Evolutionary conservation across 345 rosid species (phyloP).

Genomic region (Hibiscus syriacus): DNA sequence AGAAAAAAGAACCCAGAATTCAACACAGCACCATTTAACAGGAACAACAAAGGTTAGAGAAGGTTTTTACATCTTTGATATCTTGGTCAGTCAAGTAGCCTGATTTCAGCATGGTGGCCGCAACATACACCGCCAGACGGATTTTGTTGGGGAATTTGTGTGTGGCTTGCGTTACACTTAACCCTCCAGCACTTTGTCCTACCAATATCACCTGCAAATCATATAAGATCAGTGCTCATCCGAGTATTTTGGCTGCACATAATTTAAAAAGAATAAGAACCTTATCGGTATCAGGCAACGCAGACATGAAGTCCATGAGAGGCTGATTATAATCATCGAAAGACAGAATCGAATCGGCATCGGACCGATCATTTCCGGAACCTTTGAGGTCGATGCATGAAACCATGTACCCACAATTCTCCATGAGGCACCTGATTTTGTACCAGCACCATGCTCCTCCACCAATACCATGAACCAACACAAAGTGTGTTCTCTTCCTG

Average conservation of each 20-base stretch:
- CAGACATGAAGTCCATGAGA: slow-evolving; percentile 51
- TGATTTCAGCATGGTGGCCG: slow-evolving; percentile 70
- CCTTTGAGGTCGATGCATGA: slow-evolving; percentile 59
- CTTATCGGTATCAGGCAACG: slow-evolving; percentile 54
- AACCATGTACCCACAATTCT: too few relatives aligned
- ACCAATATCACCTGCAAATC: slow-evolving; percentile 64
- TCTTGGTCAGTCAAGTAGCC: slow-evolving; percentile 58
- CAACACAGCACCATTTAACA: neutral
- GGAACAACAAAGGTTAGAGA: neutral
- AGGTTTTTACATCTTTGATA: slow-evolving; percentile 48
- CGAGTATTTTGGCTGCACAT: neutral
- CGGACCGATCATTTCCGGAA: slow-evolving; percentile 49
- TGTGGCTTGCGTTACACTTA: too few relatives aligned
- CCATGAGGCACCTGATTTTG: too few relatives aligned
- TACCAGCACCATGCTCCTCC: too few relatives aligned
- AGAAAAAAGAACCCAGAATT: neutral
- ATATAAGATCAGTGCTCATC: too few relatives aligned
- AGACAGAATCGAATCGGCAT: slow-evolving; percentile 38
- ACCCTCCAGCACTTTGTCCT: slow-evolving; percentile 96
- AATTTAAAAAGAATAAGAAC: slow-evolving; percentile 17
- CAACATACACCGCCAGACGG: slow-evolving; percentile 50
- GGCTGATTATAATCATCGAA: slow-evolving; percentile 79
- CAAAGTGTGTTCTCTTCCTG: neutral
- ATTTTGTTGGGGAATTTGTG: slow-evolving; percentile 53
- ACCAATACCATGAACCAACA: too few relatives aligned